Evolutionary conservation across 2,329 filamentous ascomycete genomes (phyloP), one percentile per base, ranked within the genome.

Genomic region (Chaetothyriales sp.): DNA sequence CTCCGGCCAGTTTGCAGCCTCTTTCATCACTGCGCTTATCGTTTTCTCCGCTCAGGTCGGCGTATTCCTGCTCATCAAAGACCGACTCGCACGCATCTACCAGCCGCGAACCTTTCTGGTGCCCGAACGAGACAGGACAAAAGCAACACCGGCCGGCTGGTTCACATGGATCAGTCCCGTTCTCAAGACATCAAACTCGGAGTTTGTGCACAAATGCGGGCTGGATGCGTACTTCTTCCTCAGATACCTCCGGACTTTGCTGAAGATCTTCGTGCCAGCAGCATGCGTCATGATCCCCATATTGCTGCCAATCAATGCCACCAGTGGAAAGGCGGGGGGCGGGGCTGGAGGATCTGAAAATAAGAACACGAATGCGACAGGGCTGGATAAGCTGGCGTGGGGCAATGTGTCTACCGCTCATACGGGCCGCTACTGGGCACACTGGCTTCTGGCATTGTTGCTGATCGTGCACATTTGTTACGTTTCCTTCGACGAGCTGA

Each of bases 151-250:
- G 0, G 69, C 60, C 64, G 77, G 67, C 65, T 72, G 76, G 22
- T 71, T 74, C 53, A 67, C 65, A 60, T 80, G 77, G 77, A 67
- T 78, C 47, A 63, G 65, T 13, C 75, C 77, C 2, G 74, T 72
- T 58, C 94, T 75, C 74, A 86, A 70, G 67, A 82, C 71, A 70
- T 86, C 70, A 67, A 80, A 73, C 77, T 86, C 86, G 10, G 87
- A 94, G 60, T 81, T 98, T 60, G 94, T 98, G 62, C 84, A 90
- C 50, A 94, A 95, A 68, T 95, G 90, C 60, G 92, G 92, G 18
- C 78, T 98, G 8, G 92, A 98, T 65, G 89, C 90, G 63, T 98
- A 95, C 70, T 95, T 97, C 73, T 98, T 98, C 67, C 76, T 98
- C 1, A 85, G 94, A 56, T 98, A 95, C 63, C 77, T 89, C 22